Percentiles rank a stretch among this genome's conserved stretches.
These are phyloP conservation scores for Perkinsus olseni DNA, from an alignment of 169 alveolate species.

Conservation along the genomic window DNA sequence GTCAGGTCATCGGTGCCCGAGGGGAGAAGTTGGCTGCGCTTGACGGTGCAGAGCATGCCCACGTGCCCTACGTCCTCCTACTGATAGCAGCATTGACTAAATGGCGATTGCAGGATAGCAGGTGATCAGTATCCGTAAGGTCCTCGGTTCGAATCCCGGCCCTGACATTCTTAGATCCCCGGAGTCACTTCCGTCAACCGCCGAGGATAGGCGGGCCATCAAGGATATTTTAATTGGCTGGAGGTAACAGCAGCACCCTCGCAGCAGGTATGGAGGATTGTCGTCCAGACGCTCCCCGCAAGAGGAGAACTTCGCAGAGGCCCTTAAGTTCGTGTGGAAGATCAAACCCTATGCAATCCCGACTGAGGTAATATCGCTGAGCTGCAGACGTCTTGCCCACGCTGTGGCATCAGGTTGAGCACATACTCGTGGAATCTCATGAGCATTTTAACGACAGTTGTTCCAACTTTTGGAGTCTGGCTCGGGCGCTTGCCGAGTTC, in stretches of 20 bases:
- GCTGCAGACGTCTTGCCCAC: too few species aligned
- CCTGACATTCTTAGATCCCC: not conserved
- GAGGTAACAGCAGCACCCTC: not conserved
- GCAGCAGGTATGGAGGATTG: not conserved
- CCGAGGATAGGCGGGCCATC: slow-evolving; percentile 52
- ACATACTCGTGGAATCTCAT: not conserved
- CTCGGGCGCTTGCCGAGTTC: slow-evolving; percentile 47
- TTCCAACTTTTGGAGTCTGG: slow-evolving; percentile 32
- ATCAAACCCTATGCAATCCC: not conserved
- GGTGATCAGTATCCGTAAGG: not conserved
- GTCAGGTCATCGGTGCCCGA: not conserved
- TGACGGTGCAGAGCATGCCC: slow-evolving; percentile 44
- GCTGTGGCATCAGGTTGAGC: not conserved
- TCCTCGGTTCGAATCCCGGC: not conserved
- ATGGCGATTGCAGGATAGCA: slow-evolving; percentile 32
- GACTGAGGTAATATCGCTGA: not conserved
- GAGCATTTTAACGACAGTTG: not conserved
- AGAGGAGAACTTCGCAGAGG: slow-evolving; percentile 60
- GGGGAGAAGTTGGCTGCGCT: slow-evolving; percentile 31
- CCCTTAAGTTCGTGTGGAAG: slow-evolving; percentile 22
- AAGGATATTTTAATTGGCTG: slow-evolving; percentile 33
- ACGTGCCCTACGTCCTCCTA: slow-evolving; percentile 59
- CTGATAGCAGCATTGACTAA: slow-evolving; percentile 42
- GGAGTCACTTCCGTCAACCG: slow-evolving; percentile 32
- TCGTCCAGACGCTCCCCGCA: slow-evolving; percentile 25